Evolutionary conservation across 23 red algal genomes (phyloP).

Genomic region (Gracilariopsis chorda): DNA sequence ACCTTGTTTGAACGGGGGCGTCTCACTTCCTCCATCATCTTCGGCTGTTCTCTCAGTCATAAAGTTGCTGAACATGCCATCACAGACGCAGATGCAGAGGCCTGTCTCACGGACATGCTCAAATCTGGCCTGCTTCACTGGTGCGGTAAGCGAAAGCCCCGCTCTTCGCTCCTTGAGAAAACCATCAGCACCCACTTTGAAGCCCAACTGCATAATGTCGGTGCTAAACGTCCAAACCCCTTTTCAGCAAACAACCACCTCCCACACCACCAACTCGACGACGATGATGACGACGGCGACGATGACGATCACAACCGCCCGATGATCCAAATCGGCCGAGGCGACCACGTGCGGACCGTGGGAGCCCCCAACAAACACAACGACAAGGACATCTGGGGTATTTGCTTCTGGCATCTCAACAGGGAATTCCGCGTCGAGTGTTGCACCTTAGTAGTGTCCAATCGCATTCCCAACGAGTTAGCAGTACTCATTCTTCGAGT

Average conservation of each 20-base stretch:
- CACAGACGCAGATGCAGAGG: not conserved
- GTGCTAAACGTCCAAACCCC: slow-evolving; percentile 19
- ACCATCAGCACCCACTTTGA: not conserved
- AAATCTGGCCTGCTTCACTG: slow-evolving; percentile 36
- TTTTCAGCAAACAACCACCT: not conserved
- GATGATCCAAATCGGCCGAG: slow-evolving; percentile 30
- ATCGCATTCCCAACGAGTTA: slow-evolving; percentile 3
- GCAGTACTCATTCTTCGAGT: slow-evolving; percentile 11
- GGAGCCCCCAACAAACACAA: slow-evolving; percentile 19
- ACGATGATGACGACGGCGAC: slow-evolving; percentile 24
- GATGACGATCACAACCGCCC: not conserved
- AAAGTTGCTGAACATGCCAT: slow-evolving; percentile 12
- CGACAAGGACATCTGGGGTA: slow-evolving; percentile 38
- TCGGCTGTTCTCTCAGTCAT: not conserved
- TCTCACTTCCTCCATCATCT: slow-evolving; percentile 37
- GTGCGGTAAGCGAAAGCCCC: slow-evolving; percentile 7
- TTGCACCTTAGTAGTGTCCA: slow-evolving; percentile 19
- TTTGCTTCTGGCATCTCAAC: slow-evolving; percentile 57
- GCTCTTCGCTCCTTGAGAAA: not conserved
- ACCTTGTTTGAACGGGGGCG: slow-evolving; percentile 46
- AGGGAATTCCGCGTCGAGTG: slow-evolving; percentile 49
- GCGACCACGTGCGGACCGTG: slow-evolving; percentile 1
- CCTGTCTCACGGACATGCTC: slow-evolving; percentile 49
- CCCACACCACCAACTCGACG: not conserved
- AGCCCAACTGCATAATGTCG: not conserved